Evolutionary conservation across 176 grass and related monocot species (phyloP).

Genomic region (Zea luxurians): DNA sequence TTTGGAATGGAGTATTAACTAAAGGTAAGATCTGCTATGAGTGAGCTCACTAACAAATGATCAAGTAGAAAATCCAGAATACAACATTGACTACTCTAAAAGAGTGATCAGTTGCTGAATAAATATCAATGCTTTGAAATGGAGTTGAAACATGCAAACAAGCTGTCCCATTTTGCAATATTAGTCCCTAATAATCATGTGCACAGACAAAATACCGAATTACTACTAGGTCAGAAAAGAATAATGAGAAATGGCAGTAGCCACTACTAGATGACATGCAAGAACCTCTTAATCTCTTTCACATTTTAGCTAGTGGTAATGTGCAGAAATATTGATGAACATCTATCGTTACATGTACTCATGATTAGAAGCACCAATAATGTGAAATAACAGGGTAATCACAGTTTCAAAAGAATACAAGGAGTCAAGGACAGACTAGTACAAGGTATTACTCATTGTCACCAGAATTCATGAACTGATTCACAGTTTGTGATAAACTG

Average conservation of each 20-base stretch:
- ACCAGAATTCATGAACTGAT: neutral
- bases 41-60: conserved; percentile 10
- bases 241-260: neutral
- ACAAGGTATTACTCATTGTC: neutral
- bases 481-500: neutral
- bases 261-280: neutral
- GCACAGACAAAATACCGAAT: neutral
- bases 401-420: conserved; percentile 13
- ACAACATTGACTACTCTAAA: conserved; percentile 16
- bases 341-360: neutral
- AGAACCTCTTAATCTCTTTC: neutral
- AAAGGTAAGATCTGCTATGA: neutral
- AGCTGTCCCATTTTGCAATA: neutral
- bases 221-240: neutral
- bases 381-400: neutral
- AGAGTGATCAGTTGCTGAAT: neutral
- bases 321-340: neutral
- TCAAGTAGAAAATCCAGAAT: neutral
- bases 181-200: neutral
- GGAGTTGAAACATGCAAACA: conserved; percentile 9
- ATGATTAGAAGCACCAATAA: neutral
- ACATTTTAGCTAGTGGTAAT: neutral
- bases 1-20: neutral
- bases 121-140: neutral
- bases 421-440: neutral